These are phyloP conservation scores for Calonectria leucothoes DNA, from an alignment of 2,329 filamentous ascomycete species.

Conservation along the genomic window DNA sequence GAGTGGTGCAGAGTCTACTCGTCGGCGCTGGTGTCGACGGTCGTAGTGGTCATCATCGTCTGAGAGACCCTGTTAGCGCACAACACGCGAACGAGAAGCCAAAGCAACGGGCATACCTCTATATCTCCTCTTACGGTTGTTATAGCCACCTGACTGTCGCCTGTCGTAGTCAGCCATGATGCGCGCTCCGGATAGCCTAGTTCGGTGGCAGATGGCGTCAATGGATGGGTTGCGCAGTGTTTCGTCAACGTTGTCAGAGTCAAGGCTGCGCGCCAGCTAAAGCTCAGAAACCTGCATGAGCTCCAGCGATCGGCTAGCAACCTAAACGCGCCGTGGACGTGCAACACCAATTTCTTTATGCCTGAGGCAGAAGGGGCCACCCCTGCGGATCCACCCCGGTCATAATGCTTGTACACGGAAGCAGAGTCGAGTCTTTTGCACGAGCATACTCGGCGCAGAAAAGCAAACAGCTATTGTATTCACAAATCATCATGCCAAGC, in stretches of 20 bases:
- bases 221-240: constrained; percentile 22
- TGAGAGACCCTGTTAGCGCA: constrained; percentile 39
- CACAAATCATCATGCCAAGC: not conserved
- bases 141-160: constrained; percentile 63
- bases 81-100: constrained; percentile 11
- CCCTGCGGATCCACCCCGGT: not conserved
- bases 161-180: constrained; percentile 69
- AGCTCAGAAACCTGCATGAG: constrained; percentile 38
- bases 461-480: not conserved
- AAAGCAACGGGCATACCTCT: constrained; percentile 67
- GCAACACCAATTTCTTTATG: constrained; percentile 9
- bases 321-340: constrained; percentile 12
- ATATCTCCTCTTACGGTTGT: constrained; percentile 81
- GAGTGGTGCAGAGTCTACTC: constrained; percentile 77
- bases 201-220: constrained; percentile 15
- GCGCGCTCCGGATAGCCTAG: constrained; percentile 24
- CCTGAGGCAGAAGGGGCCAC: constrained; percentile 33
- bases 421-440: not conserved
- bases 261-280: constrained; percentile 27
- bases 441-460: not conserved
- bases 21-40: constrained; percentile 77
- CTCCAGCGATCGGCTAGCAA: constrained; percentile 20
- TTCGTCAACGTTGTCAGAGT: constrained; percentile 1
- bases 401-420: not conserved
- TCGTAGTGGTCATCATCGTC: constrained; percentile 83